Evolutionary conservation across 2,329 filamentous ascomycete species (phyloP).

Genomic region (Fusarium bulbicola): DNA sequence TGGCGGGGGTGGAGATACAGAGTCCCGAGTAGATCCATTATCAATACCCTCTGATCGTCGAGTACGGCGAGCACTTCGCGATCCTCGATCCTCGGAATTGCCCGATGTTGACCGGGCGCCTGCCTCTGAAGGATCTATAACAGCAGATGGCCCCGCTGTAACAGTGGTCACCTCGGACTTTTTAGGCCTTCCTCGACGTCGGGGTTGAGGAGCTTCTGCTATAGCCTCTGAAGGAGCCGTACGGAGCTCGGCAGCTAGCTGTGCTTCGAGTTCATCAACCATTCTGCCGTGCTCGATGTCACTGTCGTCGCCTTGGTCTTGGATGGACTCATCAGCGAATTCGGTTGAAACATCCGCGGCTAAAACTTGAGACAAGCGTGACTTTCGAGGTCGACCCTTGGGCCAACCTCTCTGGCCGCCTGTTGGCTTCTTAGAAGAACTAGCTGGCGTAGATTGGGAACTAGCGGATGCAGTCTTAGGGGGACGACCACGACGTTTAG

Average conservation of each 20-base stretch:
- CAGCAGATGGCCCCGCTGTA: slow-evolving; percentile 19
- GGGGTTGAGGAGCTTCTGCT: slow-evolving; percentile 3
- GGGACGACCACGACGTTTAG: slow-evolving; percentile 46
- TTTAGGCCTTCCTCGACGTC: slow-evolving; percentile 41
- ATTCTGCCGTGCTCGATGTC: slow-evolving; percentile 29
- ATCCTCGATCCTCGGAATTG: neutral
- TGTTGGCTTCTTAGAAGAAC: slow-evolving; percentile 32
- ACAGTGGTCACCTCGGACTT: slow-evolving; percentile 42
- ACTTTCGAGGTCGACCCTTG: slow-evolving; percentile 45
- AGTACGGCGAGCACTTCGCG: slow-evolving; percentile 38
- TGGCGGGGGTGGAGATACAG: neutral
- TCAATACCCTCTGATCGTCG: slow-evolving; percentile 29
- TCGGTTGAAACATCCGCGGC: neutral
- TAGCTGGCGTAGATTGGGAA: neutral
- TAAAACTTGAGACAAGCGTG: slow-evolving; percentile 25
- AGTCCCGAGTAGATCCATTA: neutral
- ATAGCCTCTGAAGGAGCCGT: neutral
- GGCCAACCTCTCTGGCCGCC: slow-evolving; percentile 36
- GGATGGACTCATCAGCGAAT: neutral
- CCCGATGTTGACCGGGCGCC: neutral
- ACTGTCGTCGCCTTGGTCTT: neutral
- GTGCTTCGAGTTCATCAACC: slow-evolving; percentile 29
- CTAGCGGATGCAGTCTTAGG: slow-evolving; percentile 40
- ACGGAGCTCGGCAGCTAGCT: slow-evolving; percentile 27
- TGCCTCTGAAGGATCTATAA: neutral